Evolutionary conservation across 2,329 filamentous ascomycete genomes (phyloP).

Genomic region (Epichloe sylvatica): DNA sequence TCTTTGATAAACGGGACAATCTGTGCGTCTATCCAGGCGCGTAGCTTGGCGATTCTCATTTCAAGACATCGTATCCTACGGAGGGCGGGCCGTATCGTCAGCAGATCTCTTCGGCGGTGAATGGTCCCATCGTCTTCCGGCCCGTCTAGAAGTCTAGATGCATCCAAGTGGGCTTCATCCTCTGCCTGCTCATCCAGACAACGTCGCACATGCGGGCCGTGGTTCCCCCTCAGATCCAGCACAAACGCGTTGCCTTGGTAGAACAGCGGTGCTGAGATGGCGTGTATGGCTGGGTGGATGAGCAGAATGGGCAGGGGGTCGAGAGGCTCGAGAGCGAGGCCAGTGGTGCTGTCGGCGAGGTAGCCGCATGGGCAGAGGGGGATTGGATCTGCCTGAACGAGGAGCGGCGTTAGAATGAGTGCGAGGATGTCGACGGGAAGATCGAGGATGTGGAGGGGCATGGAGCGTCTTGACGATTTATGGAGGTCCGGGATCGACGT

Average conservation of each 20-base stretch:
- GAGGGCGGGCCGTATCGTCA: conserved; percentile 13
- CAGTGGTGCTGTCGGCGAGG: conserved; percentile 2
- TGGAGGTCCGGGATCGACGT: no score
- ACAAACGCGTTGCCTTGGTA: conserved; percentile 20
- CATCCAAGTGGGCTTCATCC: not conserved
- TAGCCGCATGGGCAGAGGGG: conserved; percentile 17
- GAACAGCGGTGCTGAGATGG: conserved; percentile 18
- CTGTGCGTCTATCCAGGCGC: conserved; percentile 18
- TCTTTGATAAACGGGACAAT: conserved; percentile 18
- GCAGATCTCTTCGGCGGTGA: conserved; percentile 6
- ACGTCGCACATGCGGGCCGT: conserved; percentile 15
- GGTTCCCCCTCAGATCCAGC: conserved; percentile 15
- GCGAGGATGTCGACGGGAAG: conserved; percentile 20
- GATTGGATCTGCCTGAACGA: conserved; percentile 13
- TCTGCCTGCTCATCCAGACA: conserved; percentile 10
- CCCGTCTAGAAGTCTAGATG: not conserved
- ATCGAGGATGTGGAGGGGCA: conserved; percentile 16
- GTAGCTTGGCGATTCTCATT: conserved; percentile 17
- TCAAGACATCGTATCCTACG: conserved; percentile 16
- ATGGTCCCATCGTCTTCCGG: conserved; percentile 7
- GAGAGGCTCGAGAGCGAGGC: conserved; percentile 9
- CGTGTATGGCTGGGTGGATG: conserved; percentile 19
- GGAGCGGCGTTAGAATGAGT: conserved; percentile 17
- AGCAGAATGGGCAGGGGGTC: conserved; percentile 18
- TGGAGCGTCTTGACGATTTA: not conserved